Percentiles rank a stretch among this genome's conserved stretches.
Evolutionary conservation across 345 rosid species (phyloP).

Genomic region (Combretum micranthum): DNA sequence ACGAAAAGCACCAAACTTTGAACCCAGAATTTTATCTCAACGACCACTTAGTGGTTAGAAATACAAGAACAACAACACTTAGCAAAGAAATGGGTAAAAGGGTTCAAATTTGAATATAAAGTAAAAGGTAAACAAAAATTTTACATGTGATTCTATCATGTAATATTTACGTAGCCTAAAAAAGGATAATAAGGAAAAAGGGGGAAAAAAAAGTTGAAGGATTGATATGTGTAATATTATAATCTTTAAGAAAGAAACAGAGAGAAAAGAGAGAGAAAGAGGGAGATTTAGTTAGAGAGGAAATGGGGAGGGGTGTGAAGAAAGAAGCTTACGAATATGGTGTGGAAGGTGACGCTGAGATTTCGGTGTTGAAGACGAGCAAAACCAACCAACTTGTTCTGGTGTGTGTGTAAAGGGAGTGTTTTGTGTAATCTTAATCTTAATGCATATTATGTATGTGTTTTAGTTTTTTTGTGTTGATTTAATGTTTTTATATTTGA

Average conservation of each 20-base stretch:
- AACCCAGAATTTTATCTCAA: no score
- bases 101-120: conserved; percentile 1
- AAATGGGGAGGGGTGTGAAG: conserved; percentile 6
- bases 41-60: no score
- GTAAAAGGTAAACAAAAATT: conserved; percentile 1
- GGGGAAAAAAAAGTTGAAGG: background rate
- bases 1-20: no score
- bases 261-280: conserved; percentile 2
- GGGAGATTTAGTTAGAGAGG: background rate
- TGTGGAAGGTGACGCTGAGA: conserved; percentile 39
- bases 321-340: conserved; percentile 14
- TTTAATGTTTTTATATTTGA: no score
- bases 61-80: background rate
- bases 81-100: conserved; percentile 1
- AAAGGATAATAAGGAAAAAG: background rate
- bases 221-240: no score
- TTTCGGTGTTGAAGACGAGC: conserved; percentile 42
- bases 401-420: background rate
- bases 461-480: no score
- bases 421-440: no score
- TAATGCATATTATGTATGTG: no score
- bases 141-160: conserved; percentile 8
- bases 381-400: conserved; percentile 32
- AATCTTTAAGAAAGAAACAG: background rate
- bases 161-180: background rate